Evolutionary conservation across 805 yeast genomes (phyloP).

Genomic region (Metschnikowia bowlesiae): DNA sequence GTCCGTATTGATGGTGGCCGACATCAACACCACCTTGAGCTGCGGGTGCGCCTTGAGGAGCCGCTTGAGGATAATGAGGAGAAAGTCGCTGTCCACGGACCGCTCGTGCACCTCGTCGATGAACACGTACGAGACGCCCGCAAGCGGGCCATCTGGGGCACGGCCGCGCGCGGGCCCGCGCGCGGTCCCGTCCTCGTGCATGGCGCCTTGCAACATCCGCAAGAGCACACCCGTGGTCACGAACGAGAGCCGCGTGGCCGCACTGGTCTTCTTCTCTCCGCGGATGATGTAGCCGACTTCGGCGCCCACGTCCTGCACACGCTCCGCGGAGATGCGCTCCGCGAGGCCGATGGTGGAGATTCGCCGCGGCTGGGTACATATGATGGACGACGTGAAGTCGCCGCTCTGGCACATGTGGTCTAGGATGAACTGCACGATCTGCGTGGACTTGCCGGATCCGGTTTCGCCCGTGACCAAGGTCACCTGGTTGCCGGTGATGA

Average conservation of each 20-base stretch:
- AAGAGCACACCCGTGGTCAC: slow-evolving; percentile 91
- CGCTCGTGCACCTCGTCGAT: slow-evolving; percentile 98
- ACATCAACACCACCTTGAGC: slow-evolving; percentile 76
- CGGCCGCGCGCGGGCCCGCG: no score
- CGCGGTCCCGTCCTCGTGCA: slow-evolving; percentile 14
- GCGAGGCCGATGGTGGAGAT: slow-evolving; percentile 94
- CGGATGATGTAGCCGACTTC: slow-evolving; percentile 88
- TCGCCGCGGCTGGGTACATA: slow-evolving; percentile 95
- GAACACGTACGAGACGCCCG: slow-evolving; percentile 62
- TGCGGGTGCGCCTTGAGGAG: slow-evolving; percentile 48
- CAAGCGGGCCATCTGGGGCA: slow-evolving; percentile 24
- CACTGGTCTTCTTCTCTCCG: slow-evolving; percentile 72
- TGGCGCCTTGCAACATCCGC: slow-evolving; percentile 67
- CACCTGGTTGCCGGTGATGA: slow-evolving; percentile 57
- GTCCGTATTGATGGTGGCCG: slow-evolving; percentile 82
- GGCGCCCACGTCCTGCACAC: slow-evolving; percentile 57
- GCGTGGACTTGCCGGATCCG: slow-evolving; percentile 96
- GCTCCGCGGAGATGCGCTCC: slow-evolving; percentile 84
- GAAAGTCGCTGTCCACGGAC: slow-evolving; percentile 83
- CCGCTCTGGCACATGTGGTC: slow-evolving; percentile 55
- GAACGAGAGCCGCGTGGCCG: slow-evolving; percentile 69
- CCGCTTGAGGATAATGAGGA: slow-evolving; percentile 70
- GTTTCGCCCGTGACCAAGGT: slow-evolving; percentile 92
- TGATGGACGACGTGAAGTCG: slow-evolving; percentile 53
- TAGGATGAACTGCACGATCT: slow-evolving; percentile 81